Conservation (phyloP, 306 rosid species). For the Arachis hypogaea region DNA sequence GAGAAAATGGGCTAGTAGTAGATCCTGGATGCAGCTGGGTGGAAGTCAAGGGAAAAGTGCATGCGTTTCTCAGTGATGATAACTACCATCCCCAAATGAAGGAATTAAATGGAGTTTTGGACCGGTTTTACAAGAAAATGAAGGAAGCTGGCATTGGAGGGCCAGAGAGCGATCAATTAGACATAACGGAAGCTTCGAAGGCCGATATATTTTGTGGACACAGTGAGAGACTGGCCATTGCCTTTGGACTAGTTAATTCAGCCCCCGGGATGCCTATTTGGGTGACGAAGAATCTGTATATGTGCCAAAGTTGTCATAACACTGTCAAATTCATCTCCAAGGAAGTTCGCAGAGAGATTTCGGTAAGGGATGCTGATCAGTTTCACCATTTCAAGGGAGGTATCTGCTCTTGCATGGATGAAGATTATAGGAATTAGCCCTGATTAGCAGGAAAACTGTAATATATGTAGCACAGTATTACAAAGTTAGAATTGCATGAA, state of each 20-base stretch:
- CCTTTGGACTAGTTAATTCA: slow-evolving; percentile 74
- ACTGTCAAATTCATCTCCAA: slow-evolving; percentile 70
- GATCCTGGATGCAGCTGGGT: slow-evolving; percentile 99
- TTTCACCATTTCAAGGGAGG: slow-evolving; percentile 95
- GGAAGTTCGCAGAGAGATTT: slow-evolving; percentile 83
- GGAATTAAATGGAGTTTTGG: slow-evolving; percentile 64
- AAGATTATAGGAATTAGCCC: slow-evolving; percentile 54
- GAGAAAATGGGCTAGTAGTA: slow-evolving; percentile 68
- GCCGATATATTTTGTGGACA: slow-evolving; percentile 95
- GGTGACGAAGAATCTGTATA: slow-evolving; percentile 90
- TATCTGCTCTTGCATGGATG: slow-evolving; percentile 80
- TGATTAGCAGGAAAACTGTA: slow-evolving; percentile 37
- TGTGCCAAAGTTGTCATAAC: slow-evolving; percentile 83
- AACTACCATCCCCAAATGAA: slow-evolving; percentile 65
- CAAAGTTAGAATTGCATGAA: slow-evolving; percentile 25
- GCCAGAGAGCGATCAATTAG: slow-evolving; percentile 41
- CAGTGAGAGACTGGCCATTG: slow-evolving; percentile 84
- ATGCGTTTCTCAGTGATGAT: slow-evolving; percentile 86
- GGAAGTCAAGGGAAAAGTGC: slow-evolving; percentile 80
- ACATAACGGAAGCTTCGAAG: slow-evolving; percentile 70
- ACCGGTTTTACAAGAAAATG: slow-evolving; percentile 80
- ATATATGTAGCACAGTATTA: slow-evolving; percentile 29
- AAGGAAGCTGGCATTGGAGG: slow-evolving; percentile 50
- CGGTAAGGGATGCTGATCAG: slow-evolving; percentile 73
- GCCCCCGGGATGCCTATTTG: slow-evolving; percentile 82